Evolutionary conservation across 306 rosid genomes (phyloP).

Genomic region (Corylus avellana): DNA sequence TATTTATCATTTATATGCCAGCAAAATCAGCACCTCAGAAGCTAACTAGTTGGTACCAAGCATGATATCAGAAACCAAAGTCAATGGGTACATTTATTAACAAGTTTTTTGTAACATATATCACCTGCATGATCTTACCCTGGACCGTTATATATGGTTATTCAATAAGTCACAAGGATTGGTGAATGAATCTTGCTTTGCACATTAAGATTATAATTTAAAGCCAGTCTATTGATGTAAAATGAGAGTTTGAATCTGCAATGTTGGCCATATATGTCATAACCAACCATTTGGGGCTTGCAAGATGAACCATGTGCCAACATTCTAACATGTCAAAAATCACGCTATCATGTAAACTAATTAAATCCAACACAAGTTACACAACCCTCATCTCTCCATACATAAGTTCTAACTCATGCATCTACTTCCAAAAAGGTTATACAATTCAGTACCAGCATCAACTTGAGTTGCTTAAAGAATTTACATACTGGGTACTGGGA

Average conservation of each 20-base stretch:
- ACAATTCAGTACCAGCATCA: neutral
- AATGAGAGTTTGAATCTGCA: neutral
- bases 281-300: neutral
- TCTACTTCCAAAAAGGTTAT: neutral
- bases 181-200: neutral
- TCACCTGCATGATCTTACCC: neutral
- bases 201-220: neutral
- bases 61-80: neutral
- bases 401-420: neutral
- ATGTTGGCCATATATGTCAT: neutral
- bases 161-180: neutral
- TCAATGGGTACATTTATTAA: neutral
- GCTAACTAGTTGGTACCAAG: neutral
- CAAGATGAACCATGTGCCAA: neutral
- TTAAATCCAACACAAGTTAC: neutral
- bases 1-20: constrained; percentile 5
- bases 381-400: neutral
- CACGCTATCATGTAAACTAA: neutral
- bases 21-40: neutral
- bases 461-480: neutral
- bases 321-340: neutral
- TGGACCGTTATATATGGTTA: neutral
- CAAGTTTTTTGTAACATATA: neutral
- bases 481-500: neutral
- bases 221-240: neutral